Evolutionary conservation across 495 filamentous ascomycete genomes (phyloP).

Genomic region (Chaetomium tenue): DNA sequence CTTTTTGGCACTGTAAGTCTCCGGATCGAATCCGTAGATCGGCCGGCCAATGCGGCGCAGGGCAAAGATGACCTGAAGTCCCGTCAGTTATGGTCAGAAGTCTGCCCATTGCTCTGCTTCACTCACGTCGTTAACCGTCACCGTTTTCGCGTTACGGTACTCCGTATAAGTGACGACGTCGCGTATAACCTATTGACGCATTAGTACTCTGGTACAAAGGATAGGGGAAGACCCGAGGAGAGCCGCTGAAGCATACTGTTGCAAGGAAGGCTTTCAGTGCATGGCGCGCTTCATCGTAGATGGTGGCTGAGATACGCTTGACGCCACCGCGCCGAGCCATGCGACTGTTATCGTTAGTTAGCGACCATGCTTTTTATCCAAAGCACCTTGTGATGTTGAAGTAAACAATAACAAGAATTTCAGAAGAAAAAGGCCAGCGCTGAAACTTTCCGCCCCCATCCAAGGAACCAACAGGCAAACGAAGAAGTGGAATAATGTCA

Average conservation of each 20-base stretch:
- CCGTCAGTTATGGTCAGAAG: neutral
- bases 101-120: neutral
- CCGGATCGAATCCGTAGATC: constrained; percentile 52
- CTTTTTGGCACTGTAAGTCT: constrained; percentile 21
- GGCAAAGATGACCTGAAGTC: constrained; percentile 60
- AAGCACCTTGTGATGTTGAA: neutral
- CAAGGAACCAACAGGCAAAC: no score
- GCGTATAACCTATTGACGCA: constrained; percentile 47
- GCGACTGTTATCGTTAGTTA: constrained; percentile 57
- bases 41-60: constrained; percentile 50
- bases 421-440: no score
- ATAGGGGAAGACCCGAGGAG: neutral
- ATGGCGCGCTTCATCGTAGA: constrained; percentile 69
- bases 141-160: constrained; percentile 54
- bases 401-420: no score
- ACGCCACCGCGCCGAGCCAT: constrained; percentile 78
- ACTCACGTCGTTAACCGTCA: constrained; percentile 64
- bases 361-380: constrained; percentile 7
- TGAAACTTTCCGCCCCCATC: no score
- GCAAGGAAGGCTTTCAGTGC: constrained; percentile 54
- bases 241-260: constrained; percentile 42
- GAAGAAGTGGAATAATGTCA: no score
- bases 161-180: constrained; percentile 54
- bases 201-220: neutral
- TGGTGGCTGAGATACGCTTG: constrained; percentile 62